Evolutionary conservation across 176 grass and related monocot genomes (phyloP), one percentile per base, ranked within the genome.

Genomic region (Cenchrus purpureus): DNA sequence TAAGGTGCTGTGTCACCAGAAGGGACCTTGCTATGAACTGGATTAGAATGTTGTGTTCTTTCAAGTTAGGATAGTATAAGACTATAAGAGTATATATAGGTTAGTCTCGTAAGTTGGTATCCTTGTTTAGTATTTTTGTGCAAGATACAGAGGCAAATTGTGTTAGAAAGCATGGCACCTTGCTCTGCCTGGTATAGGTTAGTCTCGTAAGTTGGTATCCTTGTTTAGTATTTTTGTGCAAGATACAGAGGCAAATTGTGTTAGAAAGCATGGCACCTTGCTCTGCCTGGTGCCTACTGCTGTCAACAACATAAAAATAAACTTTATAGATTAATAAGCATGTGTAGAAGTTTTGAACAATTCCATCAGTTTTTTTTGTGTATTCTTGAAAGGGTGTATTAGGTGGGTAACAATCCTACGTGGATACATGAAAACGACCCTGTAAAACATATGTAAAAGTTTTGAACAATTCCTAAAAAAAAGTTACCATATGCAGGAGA

Each of bases 221-320:
- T 71, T 71, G 44, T 71, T 71, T 25, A 49, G 68, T 44, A 17
- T 70, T 70, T 46, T 22, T 46, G 10, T 49, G 20, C 44, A 16
- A 71, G 12, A 20, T 10, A 11, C 10, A 25, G 42, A 71, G 11
- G 43, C 9, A 71, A 25, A 19, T 12, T 45, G 17, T 22, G 7
- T 22, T 71, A 19, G 7, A 43, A 25, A 20, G 6, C 44, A 48
- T 49, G 46, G 0, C n/a, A 15, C 4, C 51, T 13, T 73, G 68
- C 20, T 52, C 12, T 59, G 57, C 20, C 19, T 59, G n/a, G 57
- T 73, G n/a, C 25, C 71, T 53, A 28, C 12, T 71, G 5, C 72
- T 74, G 51, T 74, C 28, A 74, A 29, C 72, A 74, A 37, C 14
- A 32, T 74, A 37, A 74, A 64, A 46, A 32, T 73, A 49, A 60